These are phyloP conservation scores for Euphorbia lathyris DNA, from an alignment of 345 rosid genomes.

Conservation along the genomic window DNA sequence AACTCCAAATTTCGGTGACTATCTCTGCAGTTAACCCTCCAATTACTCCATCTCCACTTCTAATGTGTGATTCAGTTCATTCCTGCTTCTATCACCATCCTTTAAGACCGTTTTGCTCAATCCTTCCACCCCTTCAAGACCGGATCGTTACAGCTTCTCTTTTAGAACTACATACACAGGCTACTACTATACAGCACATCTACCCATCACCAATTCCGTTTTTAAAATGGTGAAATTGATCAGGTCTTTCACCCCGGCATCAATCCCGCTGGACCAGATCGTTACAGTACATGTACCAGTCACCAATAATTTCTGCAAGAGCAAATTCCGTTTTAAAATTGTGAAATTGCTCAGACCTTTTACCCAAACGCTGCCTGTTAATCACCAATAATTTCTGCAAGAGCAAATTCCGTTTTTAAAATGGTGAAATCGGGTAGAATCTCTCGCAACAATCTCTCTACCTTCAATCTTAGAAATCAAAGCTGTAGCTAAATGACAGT, in stretches of 20 bases:
- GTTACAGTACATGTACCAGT: not conserved
- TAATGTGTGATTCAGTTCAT: too few species aligned
- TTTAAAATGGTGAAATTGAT: constrained; percentile 13
- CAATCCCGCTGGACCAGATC: too few species aligned
- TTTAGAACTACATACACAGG: not conserved
- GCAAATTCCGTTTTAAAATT: constrained; percentile 9
- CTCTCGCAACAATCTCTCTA: constrained; percentile 25
- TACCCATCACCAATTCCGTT: not conserved
- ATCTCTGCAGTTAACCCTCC: too few species aligned
- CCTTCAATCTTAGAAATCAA: constrained; percentile 24
- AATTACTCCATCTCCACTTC: too few species aligned
- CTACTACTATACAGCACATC: not conserved
- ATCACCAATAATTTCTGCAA: constrained; percentile 5
- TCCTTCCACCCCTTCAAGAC: too few species aligned
- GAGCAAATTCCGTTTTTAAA: constrained; percentile 8
- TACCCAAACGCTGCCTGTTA: too few species aligned
- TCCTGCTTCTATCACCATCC: too few species aligned
- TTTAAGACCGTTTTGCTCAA: too few species aligned
- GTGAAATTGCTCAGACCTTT: constrained; percentile 2
- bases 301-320: constrained; percentile 6
- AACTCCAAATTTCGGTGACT: too few species aligned
- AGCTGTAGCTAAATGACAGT: constrained; percentile 25
- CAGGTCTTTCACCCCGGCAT: too few species aligned
- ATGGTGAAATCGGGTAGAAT: constrained; percentile 19
- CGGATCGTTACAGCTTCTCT: not conserved